These are phyloP conservation scores for Parasarocladium wereldwijsianum DNA, from an alignment of 2,329 filamentous ascomycete genomes.

Conservation along the genomic window DNA sequence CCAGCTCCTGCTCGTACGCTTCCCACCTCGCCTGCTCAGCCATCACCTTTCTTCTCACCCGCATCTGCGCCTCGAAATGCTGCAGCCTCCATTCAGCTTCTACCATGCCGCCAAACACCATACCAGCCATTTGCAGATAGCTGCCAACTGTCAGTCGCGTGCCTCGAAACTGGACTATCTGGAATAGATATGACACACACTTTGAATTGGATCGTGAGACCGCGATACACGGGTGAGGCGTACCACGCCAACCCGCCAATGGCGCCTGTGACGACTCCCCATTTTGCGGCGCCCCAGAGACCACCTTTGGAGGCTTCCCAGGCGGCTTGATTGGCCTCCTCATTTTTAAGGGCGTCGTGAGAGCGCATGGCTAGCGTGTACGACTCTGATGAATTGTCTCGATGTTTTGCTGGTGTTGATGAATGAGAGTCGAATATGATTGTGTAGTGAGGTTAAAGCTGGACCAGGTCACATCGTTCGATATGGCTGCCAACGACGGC, in stretches of 20 bases:
- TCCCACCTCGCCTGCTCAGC: conserved; percentile 56
- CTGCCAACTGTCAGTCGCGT: conserved; percentile 24
- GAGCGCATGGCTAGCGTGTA: conserved; percentile 22
- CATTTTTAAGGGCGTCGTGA: conserved; percentile 44
- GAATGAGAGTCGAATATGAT: no score
- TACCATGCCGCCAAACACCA: conserved; percentile 66
- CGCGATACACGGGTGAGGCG: conserved; percentile 57
- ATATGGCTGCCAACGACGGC: no score
- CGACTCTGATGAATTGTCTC: no score
- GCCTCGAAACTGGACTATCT: background rate
- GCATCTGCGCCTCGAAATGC: conserved; percentile 49
- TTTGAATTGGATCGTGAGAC: conserved; percentile 62
- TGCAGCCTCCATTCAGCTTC: conserved; percentile 58
- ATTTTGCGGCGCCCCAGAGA: conserved; percentile 52
- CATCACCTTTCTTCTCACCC: conserved; percentile 47
- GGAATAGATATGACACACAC: conserved; percentile 35
- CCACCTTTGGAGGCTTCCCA: conserved; percentile 60
- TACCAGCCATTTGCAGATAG: conserved; percentile 72
- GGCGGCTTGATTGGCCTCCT: conserved; percentile 54
- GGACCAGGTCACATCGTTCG: no score
- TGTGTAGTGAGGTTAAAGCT: no score
- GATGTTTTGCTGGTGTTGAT: no score
- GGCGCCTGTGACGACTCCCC: conserved; percentile 51
- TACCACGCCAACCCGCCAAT: conserved; percentile 47
- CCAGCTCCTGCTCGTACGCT: conserved; percentile 46